Evolutionary conservation across 768 basidiomycete genomes (phyloP), one percentile per base, ranked within the genome.

Genomic region (Imleria badia): DNA sequence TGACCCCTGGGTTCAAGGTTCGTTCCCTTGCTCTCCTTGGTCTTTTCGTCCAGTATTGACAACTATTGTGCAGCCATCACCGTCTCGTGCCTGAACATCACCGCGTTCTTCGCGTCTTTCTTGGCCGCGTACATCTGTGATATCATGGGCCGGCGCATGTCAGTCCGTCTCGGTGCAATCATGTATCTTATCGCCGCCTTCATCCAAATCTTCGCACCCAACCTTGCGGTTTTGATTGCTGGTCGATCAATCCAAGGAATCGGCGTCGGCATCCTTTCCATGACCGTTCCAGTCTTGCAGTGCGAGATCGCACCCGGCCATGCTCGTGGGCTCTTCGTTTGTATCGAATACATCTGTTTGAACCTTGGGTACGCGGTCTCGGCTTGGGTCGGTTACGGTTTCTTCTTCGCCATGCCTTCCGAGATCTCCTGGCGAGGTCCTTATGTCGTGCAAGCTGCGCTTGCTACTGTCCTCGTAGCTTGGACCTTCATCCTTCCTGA

Each of bases 401-500:
- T 81, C 68, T 82, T 76, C 60, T 75, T 78, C 45, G 73, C 74
- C 55, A 68, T 67, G 22, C 75, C 75, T 15, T 74, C 69, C 5
- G 77, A 79, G 61, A 75, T 77, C 52, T 76, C 80, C 13, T 85
- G 84, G 81, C 72, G 79, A 41, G 81, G 83, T 38, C 80, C 81
- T 2, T 83, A 80, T 62, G 72, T 78, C 55, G 68, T 83, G 9
- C 82, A 84, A 64, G 76, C 77, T 23, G 76, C 72, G 39, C 75
- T 83, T 19, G 80, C 80, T 2, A 51, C 72, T 15, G 59, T 84
- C 35, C 74, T 84, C 19, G 66, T 78, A 43, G 54, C 67, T 31
- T 78, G 78, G 73, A 78, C 81, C 17, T 74, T 78, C 62, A 67
- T 75, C 60, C 73, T 82, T 36, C 80, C 78, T 2, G 78, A 82